phyloP scores from a whole-genome alignment of 441 rosid species.

The Adansonia gregorii region DNA sequence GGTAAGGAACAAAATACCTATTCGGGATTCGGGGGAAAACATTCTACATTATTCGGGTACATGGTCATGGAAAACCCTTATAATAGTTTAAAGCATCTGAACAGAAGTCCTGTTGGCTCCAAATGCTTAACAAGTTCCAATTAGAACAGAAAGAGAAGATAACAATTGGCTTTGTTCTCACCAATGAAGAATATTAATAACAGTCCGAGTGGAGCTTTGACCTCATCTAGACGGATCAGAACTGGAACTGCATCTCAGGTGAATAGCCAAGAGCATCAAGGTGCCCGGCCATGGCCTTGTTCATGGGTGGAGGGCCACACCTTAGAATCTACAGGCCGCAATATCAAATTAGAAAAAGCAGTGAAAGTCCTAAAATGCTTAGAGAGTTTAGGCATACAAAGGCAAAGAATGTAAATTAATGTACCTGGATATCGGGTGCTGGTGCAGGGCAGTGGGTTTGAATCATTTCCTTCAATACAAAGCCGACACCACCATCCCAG shows the following conservation, averaged over 20 bases:
- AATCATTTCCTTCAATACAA: slow-evolving; percentile 71
- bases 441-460: slow-evolving; percentile 73
- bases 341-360: background rate
- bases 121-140: slow-evolving; percentile 1
- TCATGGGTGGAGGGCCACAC: slow-evolving; percentile 93
- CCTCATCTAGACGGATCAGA: slow-evolving; percentile 39
- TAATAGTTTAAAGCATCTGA: slow-evolving; percentile 20
- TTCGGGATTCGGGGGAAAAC: background rate
- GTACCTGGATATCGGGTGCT: slow-evolving; percentile 48
- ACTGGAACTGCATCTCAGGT: slow-evolving; percentile 75
- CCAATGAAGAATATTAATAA: background rate
- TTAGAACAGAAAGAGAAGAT: background rate
- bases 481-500: slow-evolving; percentile 84
- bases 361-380: background rate
- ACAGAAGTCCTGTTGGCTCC: slow-evolving; percentile 5
- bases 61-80: slow-evolving; percentile 13
- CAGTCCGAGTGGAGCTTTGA: background rate
- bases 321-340: slow-evolving; percentile 53
- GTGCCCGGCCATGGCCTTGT: slow-evolving; percentile 81
- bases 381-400: background rate
- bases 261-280: slow-evolving; percentile 71
- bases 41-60: background rate
- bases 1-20: too few relatives aligned
- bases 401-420: background rate
- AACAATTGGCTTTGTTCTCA: background rate